Base-by-base conservation (phyloP, 805 yeast species). In the Torulaspora microellipsoides region DNA sequence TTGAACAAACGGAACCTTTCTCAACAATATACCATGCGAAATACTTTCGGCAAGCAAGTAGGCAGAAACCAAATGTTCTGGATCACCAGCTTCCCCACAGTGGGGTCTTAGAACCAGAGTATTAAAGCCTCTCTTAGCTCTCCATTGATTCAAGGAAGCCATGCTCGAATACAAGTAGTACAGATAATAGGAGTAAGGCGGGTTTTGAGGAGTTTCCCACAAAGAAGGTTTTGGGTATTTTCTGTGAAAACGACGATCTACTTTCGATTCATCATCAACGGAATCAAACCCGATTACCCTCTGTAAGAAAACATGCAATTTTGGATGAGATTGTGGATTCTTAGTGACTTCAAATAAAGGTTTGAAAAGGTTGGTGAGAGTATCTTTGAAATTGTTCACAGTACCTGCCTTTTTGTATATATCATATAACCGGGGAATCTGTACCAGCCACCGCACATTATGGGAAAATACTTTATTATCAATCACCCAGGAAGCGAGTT, bases 61-160 rank as follows among this genome's bases (percentile, higher is more conserved):
- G 1, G 99, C 90, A 39, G 90, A 77, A 35, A 90, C 86, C 59
- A 95, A 73, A 70, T 93, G 99, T 59, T 93, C 98, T 1, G 98
- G 97, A 60, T 93, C 99, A 47, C 99, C 99, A n/a, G 99, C 99
- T 67, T 93, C 99, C 51, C 99, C 99, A 55, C 96, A 87, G 65
- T 93, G 99, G 3, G 99, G 99, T 58, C 99, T 78, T 56, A 93
- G 70, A n/a, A 88, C 95, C 66, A 93, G 83, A 0, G 97, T 90
- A 63, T 85, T 90, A 66, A 79, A 85, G 0, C 85, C 84, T 45
- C 90, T 75, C 45, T 70, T 73, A 28, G 73, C 68, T 67, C 99
- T 78, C 80, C 91, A 84, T 51, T 83, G 80, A 60, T 93, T 93
- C 64, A 93, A 74, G 8, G 95, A 78, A 2, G 95, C 80, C 65